Conservation (phyloP, 805 yeast species). For the Pichia eremophila region DNA sequence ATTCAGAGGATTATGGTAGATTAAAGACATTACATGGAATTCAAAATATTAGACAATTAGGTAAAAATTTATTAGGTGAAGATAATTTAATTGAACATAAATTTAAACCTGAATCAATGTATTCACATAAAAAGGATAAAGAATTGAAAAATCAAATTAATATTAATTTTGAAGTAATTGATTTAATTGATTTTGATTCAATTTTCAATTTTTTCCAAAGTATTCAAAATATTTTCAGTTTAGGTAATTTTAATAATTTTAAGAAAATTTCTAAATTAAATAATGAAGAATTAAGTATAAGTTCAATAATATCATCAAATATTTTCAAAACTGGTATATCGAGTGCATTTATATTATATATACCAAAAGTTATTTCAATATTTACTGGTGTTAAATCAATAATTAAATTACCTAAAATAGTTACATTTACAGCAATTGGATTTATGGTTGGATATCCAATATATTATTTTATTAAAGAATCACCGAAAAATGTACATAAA, state of each 20-base stretch:
- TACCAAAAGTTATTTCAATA: slow-evolving; percentile 22
- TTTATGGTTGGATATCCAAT: slow-evolving; percentile 28
- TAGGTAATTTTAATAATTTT: slow-evolving; percentile 36
- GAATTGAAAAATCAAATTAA: slow-evolving; percentile 52
- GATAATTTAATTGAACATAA: slow-evolving; percentile 40
- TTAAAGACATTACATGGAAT: slow-evolving; percentile 51
- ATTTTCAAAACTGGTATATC: slow-evolving; percentile 22
- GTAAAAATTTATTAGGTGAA: slow-evolving; percentile 54
- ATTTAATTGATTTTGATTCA: slow-evolving; percentile 69
- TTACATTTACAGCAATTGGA: slow-evolving; percentile 25
- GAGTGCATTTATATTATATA: slow-evolving; percentile 20
- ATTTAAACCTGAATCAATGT: slow-evolving; percentile 74
- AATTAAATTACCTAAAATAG: slow-evolving; percentile 20
- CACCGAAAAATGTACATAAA: slow-evolving; percentile 83
- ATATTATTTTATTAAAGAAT: slow-evolving; percentile 58
- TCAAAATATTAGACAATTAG: slow-evolving; percentile 49
- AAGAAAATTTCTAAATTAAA: slow-evolving; percentile 30
- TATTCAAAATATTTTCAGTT: slow-evolving; percentile 25
- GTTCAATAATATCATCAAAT: slow-evolving; percentile 15
- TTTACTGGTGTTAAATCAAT: slow-evolving; percentile 24
- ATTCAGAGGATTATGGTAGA: slow-evolving; percentile 65
- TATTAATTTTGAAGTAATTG: slow-evolving; percentile 58
- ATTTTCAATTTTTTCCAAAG: slow-evolving; percentile 5
- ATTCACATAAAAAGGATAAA: slow-evolving; percentile 64
- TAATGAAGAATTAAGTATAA: slow-evolving; percentile 22